Evolutionary conservation across 1,284 basidiomycete genomes (phyloP).

Genomic region (Erythrobasidium hasegawianum): DNA sequence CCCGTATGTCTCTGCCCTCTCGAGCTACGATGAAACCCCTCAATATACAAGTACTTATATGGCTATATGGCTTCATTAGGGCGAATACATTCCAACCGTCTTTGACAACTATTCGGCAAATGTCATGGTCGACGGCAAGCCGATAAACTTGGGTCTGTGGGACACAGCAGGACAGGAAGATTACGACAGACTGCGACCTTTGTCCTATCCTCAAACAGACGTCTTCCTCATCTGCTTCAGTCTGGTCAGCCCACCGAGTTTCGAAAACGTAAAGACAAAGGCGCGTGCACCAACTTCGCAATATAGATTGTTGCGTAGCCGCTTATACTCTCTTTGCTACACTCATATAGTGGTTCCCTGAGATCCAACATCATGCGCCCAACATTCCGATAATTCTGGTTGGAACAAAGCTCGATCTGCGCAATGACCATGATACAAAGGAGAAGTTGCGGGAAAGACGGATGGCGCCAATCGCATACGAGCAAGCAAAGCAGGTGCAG

Average conservation of each 20-base stretch:
- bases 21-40: background rate
- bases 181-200: constrained; percentile 93
- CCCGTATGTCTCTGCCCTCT: constrained; percentile 59
- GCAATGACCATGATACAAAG: constrained; percentile 86
- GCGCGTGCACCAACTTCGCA: constrained; percentile 51
- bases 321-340: too few relatives aligned
- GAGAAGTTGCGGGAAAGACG: constrained; percentile 90
- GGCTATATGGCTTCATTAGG: constrained; percentile 54
- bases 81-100: constrained; percentile 93
- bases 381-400: constrained; percentile 88
- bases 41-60: background rate
- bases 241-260: constrained; percentile 91
- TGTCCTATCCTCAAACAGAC: constrained; percentile 98
- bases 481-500: constrained; percentile 84
- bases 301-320: constrained; percentile 13
- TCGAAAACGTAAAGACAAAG: constrained; percentile 98
- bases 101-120: constrained; percentile 82
- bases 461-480: constrained; percentile 89
- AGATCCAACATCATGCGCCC: constrained; percentile 95
- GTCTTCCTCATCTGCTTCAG: constrained; percentile 99
- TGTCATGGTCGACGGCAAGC: constrained; percentile 98
- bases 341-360: constrained; percentile 79
- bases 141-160: constrained; percentile 94
- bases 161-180: constrained; percentile 98
- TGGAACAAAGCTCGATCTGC: constrained; percentile 95